These are phyloP conservation scores for Raffaelea arxii DNA, from an alignment of 2,329 filamentous ascomycete species.

Conservation along the genomic window DNA sequence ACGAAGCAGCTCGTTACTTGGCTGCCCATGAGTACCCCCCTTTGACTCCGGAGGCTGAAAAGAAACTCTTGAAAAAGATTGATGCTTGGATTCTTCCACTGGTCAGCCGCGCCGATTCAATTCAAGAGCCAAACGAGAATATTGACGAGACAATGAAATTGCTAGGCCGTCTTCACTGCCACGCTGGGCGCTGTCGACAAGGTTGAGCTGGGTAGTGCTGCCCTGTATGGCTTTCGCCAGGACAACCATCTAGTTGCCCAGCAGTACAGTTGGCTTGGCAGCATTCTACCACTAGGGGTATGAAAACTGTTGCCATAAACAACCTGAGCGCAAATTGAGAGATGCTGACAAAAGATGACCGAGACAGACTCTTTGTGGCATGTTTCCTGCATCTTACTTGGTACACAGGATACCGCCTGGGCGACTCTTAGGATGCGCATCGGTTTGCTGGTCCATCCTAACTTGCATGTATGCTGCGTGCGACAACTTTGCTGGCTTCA, in stretches of 20 bases:
- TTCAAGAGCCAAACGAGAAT: neutral
- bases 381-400: neutral
- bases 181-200: neutral
- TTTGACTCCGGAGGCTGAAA: neutral
- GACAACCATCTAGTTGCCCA: neutral
- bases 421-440: neutral
- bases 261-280: neutral
- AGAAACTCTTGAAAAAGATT: neutral
- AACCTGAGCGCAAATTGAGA: too few species aligned
- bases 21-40: neutral
- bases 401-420: neutral
- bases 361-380: neutral
- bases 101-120: neutral
- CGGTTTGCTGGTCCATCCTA: neutral
- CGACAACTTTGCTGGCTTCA: constrained; percentile 23
- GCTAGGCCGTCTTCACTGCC: neutral
- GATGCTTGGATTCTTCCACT: neutral
- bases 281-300: neutral
- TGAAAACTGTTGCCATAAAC: too few species aligned
- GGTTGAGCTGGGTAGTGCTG: neutral
- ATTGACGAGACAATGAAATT: neutral
- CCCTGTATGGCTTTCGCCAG: neutral
- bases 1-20: neutral
- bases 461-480: constrained; percentile 19
- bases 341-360: too few species aligned